Evolutionary conservation across 23 red algal genomes (phyloP), one percentile per base, ranked within the genome.

Genomic region (Cyanidioschyzon merolae): DNA sequence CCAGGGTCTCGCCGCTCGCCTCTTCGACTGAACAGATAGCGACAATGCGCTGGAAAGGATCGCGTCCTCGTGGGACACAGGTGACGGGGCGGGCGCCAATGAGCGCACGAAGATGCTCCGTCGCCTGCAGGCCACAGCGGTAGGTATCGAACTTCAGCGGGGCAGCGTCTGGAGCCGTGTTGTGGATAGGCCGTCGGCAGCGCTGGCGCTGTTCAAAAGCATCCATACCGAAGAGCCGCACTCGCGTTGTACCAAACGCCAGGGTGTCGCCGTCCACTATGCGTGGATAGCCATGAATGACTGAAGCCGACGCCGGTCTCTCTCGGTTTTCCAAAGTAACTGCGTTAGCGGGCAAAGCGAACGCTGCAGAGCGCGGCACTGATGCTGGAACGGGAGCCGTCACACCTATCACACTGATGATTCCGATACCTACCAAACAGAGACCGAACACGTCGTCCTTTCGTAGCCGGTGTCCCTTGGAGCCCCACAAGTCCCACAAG

Each of bases 161-260:
- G 16, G 32, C 32, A 7, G 16, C 29, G 63, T 25, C 63, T 35
- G 63, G 16, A 3, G 12, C 12, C 63, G 63, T 32, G 50, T 57
- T 24, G 50, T 12, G 50, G 15, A 57, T 24, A 27, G 21, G n/a
- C 29, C 21, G 63, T 35, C n/a, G 63, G 30, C 63, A 71, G 7
- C 7, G 16, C 30, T 71, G 63, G 12, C 7, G 7, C 7, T 7
- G 3, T 35, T 71, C 63, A 27, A 71, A 71, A 3, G 63, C 63
- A 35, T 71, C 63, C n/a, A 71, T 71, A 32, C n/a, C 63, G 29
- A 71, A 71, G 63, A 71, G 63, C 12, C 63, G 63, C 63, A 71
- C 63, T 3, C 63, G 63, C 63, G 21, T 71, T 7, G n/a, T 7
- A 3, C 32, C 32, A 7, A 71, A 35, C 3, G 12, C 63, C 63